Base-by-base conservation (phyloP, 2,329 filamentous ascomycete species). In the Alternaria metachromatica region DNA sequence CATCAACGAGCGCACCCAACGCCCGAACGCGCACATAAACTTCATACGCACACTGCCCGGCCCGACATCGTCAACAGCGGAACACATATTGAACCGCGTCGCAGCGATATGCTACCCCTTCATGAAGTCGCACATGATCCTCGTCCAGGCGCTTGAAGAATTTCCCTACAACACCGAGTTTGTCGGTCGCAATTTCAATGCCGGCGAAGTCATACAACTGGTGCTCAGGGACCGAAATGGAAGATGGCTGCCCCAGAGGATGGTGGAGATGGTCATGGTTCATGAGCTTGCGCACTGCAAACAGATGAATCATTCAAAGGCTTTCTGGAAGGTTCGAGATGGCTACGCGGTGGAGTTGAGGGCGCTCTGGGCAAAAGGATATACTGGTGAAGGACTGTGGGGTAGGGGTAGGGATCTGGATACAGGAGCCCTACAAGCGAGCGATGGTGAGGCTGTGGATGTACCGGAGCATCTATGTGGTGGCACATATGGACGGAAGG, bases 211-310 rank as follows among this genome's bases (percentile, higher is more conserved):
- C 37, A 88, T 97, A 55, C 93, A 97, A 80, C 86, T 97, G 1
- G 93, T 97, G 1, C 86, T 97, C 25, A 90, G 90, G 71, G 88
- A 91, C 0, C 86, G 85, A 0, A 83, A 86, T 83, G 84, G 84
- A 8, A 70, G 78, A 62, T 97, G 93, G 93, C 83, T 97, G 21
- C 91, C 92, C 0, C 94, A 96, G 75, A 85, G 88, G 65, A 93
- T 94, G 74, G 92, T 97, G 15, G 92, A 96, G 80, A 95, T 96
- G 92, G 92, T 96, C 69, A 96, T 97, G 93, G 94, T 96, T 88
- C 93, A 97, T 77, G 92, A 96, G 74, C 83, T 96, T 28, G 93
- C 93, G 4, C 93, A 96, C 78, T 94, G 92, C 84, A 91, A 92
- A 78, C 90, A 97, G 77, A 97, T 97, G 94, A 96, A 97, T 78